phyloP scores from a whole-genome alignment of 73 alveolate genomes.

The Paramecium octaurelia region DNA sequence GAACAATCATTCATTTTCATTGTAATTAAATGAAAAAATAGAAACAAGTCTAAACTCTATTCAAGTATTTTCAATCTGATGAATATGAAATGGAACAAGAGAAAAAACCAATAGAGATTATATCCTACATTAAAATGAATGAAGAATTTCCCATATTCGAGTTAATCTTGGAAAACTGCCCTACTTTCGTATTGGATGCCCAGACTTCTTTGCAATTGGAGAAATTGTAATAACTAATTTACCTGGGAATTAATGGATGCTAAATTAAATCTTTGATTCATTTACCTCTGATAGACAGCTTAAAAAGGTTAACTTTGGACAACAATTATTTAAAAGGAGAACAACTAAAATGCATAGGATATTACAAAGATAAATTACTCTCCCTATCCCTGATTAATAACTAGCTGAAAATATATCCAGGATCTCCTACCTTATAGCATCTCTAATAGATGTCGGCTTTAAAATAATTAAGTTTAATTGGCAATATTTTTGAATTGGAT shows the following conservation, averaged over 20 bases:
- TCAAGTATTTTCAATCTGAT: neutral
- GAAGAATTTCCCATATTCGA: neutral
- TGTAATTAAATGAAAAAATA: neutral
- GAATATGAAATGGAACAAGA: neutral
- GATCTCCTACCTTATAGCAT: neutral
- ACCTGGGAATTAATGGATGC: slow-evolving; percentile 6
- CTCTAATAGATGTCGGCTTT: neutral
- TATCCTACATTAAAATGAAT: neutral
- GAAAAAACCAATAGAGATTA: neutral
- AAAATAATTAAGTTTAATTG: neutral
- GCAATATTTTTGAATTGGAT: neutral
- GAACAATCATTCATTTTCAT: neutral
- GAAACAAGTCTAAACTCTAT: neutral
- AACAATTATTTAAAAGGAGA: neutral
- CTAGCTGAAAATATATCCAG: neutral
- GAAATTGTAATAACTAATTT: neutral
- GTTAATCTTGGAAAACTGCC: neutral
- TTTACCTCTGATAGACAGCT: neutral
- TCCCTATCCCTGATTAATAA: neutral
- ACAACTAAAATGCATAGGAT: neutral
- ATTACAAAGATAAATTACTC: neutral
- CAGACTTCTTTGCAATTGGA: neutral
- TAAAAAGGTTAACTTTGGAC: neutral
- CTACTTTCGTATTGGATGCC: neutral
- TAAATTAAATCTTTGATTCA: neutral